Evolutionary conservation across 2,329 filamentous ascomycete species (phyloP).

Genomic region (Botrytis hyacinthi): DNA sequence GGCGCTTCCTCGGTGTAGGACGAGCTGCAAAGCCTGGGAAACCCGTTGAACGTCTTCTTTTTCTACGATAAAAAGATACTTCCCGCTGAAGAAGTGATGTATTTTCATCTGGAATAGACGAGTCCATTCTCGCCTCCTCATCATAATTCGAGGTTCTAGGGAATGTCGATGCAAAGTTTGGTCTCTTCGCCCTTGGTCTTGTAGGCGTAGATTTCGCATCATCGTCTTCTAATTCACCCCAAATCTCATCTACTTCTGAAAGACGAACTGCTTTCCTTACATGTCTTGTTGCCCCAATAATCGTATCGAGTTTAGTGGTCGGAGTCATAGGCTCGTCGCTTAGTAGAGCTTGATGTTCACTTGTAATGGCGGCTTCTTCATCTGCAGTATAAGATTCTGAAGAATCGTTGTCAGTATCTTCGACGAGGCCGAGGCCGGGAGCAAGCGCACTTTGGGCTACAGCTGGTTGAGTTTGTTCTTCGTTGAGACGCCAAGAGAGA

Average conservation of each 20-base stretch:
- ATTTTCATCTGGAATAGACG: conserved; percentile 29
- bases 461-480: conserved; percentile 63
- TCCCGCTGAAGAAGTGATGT: conserved; percentile 31
- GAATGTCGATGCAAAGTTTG: conserved; percentile 22
- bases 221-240: conserved; percentile 82
- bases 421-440: conserved; percentile 78
- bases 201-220: conserved; percentile 41
- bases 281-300: conserved; percentile 34
- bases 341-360: conserved; percentile 35
- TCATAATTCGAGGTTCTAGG: conserved; percentile 7
- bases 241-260: conserved; percentile 75
- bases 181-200: conserved; percentile 16
- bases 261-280: conserved; percentile 35
- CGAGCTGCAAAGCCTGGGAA: conserved; percentile 61
- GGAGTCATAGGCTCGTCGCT: conserved; percentile 36
- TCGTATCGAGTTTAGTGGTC: conserved; percentile 36
- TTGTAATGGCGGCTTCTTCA: conserved; percentile 37
- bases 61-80: conserved; percentile 37
- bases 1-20: conserved; percentile 32
- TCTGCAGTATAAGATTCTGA: conserved; percentile 48
- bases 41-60: conserved; percentile 57
- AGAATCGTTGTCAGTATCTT: conserved; percentile 60
- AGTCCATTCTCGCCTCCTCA: conserved; percentile 20
- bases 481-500: conserved; percentile 88
- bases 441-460: conserved; percentile 68